phyloP scores from a whole-genome alignment of 306 rosid species.

The Alnus rubra region DNA sequence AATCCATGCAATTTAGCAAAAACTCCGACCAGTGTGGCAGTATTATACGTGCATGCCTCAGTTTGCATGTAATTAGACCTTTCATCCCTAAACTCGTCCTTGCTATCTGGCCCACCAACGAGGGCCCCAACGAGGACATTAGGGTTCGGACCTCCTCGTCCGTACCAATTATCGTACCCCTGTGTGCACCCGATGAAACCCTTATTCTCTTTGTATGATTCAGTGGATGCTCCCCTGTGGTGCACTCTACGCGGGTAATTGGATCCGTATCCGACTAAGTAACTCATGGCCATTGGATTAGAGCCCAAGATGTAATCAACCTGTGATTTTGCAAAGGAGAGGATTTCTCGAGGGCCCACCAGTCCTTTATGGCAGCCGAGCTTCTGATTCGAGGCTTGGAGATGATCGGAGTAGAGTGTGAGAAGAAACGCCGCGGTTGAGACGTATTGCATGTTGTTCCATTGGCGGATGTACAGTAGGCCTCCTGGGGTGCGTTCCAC shows the following conservation, averaged over 20 bases:
- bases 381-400: conserved; percentile 41
- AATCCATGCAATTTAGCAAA: conserved; percentile 54
- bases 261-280: conserved; percentile 63
- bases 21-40: conserved; percentile 69
- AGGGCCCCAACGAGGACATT: conserved; percentile 63
- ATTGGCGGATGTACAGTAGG: conserved; percentile 63
- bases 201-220: conserved; percentile 41
- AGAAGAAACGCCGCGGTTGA: conserved; percentile 69
- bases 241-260: conserved; percentile 58
- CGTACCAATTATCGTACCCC: conserved; percentile 72
- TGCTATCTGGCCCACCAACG: conserved; percentile 74
- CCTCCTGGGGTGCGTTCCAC: conserved; percentile 83
- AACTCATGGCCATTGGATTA: conserved; percentile 70
- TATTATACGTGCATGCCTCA: conserved; percentile 87
- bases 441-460: conserved; percentile 87
- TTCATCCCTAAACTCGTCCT: conserved; percentile 59
- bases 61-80: conserved; percentile 64
- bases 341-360: conserved; percentile 42
- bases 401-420: conserved; percentile 58
- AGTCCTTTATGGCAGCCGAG: conserved; percentile 39
- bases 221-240: conserved; percentile 86
- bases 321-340: conserved; percentile 67
- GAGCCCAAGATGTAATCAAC: conserved; percentile 78
- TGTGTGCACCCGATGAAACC: conserved; percentile 82
- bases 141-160: conserved; percentile 53